Evolutionary conservation across 345 rosid genomes (phyloP).

Genomic region (Corchorus capsularis): DNA sequence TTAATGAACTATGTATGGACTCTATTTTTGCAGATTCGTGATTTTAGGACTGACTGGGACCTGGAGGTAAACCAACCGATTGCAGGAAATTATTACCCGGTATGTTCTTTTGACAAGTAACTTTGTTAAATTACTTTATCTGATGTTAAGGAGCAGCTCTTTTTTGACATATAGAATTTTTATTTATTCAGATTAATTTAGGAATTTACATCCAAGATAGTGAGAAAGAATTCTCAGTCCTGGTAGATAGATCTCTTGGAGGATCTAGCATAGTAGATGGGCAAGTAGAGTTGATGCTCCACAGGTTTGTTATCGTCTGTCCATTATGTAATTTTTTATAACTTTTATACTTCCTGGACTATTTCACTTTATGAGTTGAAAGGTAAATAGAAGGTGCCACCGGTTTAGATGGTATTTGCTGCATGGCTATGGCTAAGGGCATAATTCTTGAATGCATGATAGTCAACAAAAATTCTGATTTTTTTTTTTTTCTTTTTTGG

Average conservation of each 20-base stretch:
- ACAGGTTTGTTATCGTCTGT: slow-evolving; percentile 52
- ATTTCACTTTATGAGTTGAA: background rate
- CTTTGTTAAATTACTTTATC: background rate
- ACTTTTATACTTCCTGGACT: background rate
- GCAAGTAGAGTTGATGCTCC: slow-evolving; percentile 95
- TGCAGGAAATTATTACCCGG: slow-evolving; percentile 98
- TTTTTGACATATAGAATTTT: slow-evolving; percentile 3
- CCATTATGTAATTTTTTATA: background rate
- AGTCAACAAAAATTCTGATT: background rate
- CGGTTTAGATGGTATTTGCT: slow-evolving; percentile 8
- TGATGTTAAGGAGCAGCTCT: background rate
- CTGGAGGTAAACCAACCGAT: slow-evolving; percentile 89
- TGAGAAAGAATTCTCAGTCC: slow-evolving; percentile 75
- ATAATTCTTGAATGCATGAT: no score
- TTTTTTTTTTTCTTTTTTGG: slow-evolving; percentile 22
- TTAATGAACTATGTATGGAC: slow-evolving; percentile 10
- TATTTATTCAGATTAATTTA: slow-evolving; percentile 71
- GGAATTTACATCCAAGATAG: slow-evolving; percentile 83
- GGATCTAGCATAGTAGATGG: slow-evolving; percentile 93
- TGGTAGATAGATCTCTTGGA: slow-evolving; percentile 90
- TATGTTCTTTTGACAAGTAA: slow-evolving; percentile 35
- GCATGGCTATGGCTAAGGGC: background rate
- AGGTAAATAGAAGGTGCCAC: background rate
- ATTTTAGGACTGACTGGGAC: slow-evolving; percentile 89
- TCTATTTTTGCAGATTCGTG: slow-evolving; percentile 69